A percentile compares a stretch with the other conserved stretches of the same genome.
Evolutionary conservation across 176 grass and related monocot genomes (phyloP).

Genomic region (Avena eriantha): DNA sequence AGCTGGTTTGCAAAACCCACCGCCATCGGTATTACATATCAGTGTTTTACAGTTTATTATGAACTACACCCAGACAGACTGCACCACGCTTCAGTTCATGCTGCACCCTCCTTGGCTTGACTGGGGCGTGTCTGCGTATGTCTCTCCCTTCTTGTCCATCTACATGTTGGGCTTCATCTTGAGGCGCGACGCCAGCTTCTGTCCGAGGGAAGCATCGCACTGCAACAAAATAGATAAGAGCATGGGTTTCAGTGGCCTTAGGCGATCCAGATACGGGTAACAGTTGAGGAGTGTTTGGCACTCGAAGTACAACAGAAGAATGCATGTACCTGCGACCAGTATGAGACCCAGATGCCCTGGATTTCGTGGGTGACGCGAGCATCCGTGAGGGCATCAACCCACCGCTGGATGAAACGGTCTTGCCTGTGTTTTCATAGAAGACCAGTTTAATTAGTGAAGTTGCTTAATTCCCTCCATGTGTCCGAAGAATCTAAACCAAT

Average conservation of each 20-base stretch:
- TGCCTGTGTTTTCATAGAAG: conserved; percentile 54
- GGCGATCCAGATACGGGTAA: background rate
- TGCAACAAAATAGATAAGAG: conserved; percentile 32
- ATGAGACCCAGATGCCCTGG: conserved; percentile 71
- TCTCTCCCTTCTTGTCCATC: background rate
- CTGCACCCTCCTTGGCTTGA: background rate
- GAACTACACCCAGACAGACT: conserved; percentile 3
- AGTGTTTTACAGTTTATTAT: conserved; percentile 28
- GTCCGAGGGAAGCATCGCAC: conserved; percentile 68
- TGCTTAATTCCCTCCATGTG: background rate
- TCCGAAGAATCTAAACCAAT: background rate
- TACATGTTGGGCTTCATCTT: conserved; percentile 77
- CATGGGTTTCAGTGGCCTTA: background rate
- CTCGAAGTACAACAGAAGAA: background rate
- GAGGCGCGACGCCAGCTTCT: conserved; percentile 73
- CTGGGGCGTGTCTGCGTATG: background rate
- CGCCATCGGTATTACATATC: conserved; percentile 23
- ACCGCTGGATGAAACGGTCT: conserved; percentile 78
- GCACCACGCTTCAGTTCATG: background rate
- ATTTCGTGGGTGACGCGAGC: conserved; percentile 73
- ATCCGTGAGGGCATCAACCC: conserved; percentile 72
- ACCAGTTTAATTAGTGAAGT: conserved; percentile 6
- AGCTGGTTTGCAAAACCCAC: background rate
- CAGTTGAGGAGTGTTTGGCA: background rate
- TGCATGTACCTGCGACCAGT: conserved; percentile 73